Conservation (phyloP, 2,329 filamentous ascomycete genomes). For the Ascochyta lentis region DNA sequence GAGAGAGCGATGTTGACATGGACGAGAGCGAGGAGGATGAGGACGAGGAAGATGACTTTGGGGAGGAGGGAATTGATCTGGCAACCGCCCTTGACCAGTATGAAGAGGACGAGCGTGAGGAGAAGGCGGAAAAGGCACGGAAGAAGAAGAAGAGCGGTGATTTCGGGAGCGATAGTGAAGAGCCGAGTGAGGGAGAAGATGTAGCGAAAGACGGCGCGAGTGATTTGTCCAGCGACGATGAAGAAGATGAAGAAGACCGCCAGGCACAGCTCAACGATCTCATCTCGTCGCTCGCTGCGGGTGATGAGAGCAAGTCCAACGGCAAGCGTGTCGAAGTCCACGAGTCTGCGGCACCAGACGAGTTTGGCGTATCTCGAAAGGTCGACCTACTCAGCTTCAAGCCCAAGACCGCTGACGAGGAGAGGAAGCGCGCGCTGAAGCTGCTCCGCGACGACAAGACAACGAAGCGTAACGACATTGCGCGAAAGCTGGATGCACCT, state of each 20-base stretch:
- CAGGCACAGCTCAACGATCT: slow-evolving; percentile 71
- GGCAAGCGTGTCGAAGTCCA: slow-evolving; percentile 54
- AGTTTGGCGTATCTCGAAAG: slow-evolving; percentile 68
- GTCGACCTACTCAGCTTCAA: slow-evolving; percentile 79
- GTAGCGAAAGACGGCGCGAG: slow-evolving; percentile 57
- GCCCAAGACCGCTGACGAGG: slow-evolving; percentile 73
- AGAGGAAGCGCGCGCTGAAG: slow-evolving; percentile 80
- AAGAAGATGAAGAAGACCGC: slow-evolving; percentile 57
- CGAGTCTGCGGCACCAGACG: slow-evolving; percentile 67
- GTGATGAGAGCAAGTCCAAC: slow-evolving; percentile 45
- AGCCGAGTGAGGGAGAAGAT: slow-evolving; percentile 56
- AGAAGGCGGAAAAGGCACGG: slow-evolving; percentile 31
- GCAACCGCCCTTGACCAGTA: slow-evolving; percentile 65
- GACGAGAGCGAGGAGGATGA: slow-evolving; percentile 55
- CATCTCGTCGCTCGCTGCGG: slow-evolving; percentile 68
- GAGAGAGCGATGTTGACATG: slow-evolving; percentile 54
- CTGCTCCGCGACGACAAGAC: slow-evolving; percentile 70
- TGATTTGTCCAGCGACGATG: slow-evolving; percentile 55
- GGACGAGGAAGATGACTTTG: slow-evolving; percentile 62
- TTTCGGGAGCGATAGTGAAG: slow-evolving; percentile 60
- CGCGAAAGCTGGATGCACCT: slow-evolving; percentile 79
- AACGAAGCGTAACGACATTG: slow-evolving; percentile 62
- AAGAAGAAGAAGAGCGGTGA: slow-evolving; percentile 50
- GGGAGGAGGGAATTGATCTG: slow-evolving; percentile 68
- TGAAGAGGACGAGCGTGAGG: slow-evolving; percentile 46